phyloP scores from a whole-genome alignment of 208 protist genomes.

The Crithidia fasciculata region DNA sequence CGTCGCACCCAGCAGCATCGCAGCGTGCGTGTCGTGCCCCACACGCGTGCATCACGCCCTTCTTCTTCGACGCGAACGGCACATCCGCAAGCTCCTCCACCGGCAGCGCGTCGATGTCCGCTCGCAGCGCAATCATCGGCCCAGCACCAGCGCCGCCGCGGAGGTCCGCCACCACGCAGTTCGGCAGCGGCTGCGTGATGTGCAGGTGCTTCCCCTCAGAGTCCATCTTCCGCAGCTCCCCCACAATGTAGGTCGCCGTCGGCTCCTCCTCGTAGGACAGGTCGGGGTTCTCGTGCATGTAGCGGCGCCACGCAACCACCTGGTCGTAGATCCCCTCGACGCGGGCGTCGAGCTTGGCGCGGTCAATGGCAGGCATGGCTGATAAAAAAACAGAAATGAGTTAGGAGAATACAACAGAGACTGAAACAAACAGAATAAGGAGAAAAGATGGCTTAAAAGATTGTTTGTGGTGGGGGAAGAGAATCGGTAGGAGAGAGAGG shows the following conservation, averaged over 20 bases:
- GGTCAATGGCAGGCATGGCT: conserved; percentile 22
- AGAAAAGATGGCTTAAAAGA: no score
- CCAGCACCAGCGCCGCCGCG: conserved; percentile 44
- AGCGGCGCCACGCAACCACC: conserved; percentile 62
- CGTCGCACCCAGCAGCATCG: conserved; percentile 62
- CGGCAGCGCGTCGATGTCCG: conserved; percentile 72
- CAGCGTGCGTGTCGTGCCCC: conserved; percentile 71
- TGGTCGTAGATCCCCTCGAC: conserved; percentile 38
- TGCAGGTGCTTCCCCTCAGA: conserved; percentile 29
- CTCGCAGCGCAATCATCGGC: conserved; percentile 52
- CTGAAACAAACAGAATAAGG: no score
- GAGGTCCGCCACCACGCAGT: conserved; percentile 49
- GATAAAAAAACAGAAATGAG: not conserved
- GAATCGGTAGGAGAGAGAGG: no score
- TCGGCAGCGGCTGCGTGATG: conserved; percentile 42
- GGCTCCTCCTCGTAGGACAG: conserved; percentile 53
- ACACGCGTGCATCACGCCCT: conserved; percentile 71
- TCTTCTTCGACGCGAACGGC: conserved; percentile 56
- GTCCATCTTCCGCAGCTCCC: conserved; percentile 47
- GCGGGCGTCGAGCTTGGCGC: conserved; percentile 21
- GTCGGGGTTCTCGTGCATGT: conserved; percentile 63
- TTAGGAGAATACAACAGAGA: no score
- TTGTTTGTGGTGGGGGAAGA: no score
- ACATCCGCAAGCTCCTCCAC: conserved; percentile 58
- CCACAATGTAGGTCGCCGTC: conserved; percentile 62